Evolutionary conservation across 345 rosid genomes (phyloP), one percentile per base, ranked within the genome.

Genomic region (Microcos paniculata): DNA sequence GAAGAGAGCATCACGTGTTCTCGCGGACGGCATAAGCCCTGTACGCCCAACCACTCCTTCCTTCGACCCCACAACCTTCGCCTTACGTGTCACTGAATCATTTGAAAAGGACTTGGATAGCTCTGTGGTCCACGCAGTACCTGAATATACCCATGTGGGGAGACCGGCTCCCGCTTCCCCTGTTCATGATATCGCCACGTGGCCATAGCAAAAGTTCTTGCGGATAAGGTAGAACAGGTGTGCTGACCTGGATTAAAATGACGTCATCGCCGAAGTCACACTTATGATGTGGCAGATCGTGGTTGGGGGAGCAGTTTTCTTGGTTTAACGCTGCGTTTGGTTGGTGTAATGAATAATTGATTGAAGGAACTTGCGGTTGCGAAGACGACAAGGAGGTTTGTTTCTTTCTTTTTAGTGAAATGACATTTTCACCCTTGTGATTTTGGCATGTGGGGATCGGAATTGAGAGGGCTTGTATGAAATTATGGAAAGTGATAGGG

Each of bases 361-460:
- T 26, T 26, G 11, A 5, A 26, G 15, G n/a, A 46, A 24, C 21
- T 1, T 11, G 56, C 4, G 38, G 57, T 8, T 26, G 57, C 38
- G 35, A n/a, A 0, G n/a, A 2, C 6, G 38, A n/a, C 24, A 19
- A 26, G 16, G 15, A 13, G 43, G n/a, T 18, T 12, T n/a, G 30
- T 58, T 19, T 1, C 2, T 35, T 19, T 4, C 6, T 9, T 31
- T 33, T 30, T 52, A 16, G 35, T 55, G 71, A 21, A 80, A 76
- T 79, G 72, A 75, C 85, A n/a, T 9, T 72, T 79, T 81, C 73
- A 23, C 51, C 86, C 88, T 42, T 30, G 0, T 0, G 24, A n/a
- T 1, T 21, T 61, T 42, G 62, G 21, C 18, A 31, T 43, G 38
- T 67, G 31, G 49, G 35, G 62, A 11, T 56, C 26, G 1, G 9